Evolutionary conservation across 176 grass and related monocot genomes (phyloP).

Genomic region (Musa itinerans): DNA sequence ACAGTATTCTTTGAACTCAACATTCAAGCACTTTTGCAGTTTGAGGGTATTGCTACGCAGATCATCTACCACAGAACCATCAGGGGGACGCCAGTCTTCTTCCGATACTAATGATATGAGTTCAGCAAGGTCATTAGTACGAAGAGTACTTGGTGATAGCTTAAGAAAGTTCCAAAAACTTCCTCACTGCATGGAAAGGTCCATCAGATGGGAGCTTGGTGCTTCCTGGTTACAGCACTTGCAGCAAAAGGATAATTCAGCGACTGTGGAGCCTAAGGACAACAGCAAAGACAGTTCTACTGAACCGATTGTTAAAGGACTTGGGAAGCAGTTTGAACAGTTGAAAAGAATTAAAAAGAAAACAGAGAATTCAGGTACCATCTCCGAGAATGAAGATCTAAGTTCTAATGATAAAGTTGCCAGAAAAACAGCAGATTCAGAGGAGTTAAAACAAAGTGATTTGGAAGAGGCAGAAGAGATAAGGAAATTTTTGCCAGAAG

Average conservation of each 20-base stretch:
- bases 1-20: not conserved
- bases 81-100: conserved; percentile 28
- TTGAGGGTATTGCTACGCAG: conserved; percentile 59
- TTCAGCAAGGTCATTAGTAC: conserved; percentile 47
- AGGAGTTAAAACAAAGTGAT: conserved; percentile 25
- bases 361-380: conserved; percentile 26
- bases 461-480: conserved; percentile 32
- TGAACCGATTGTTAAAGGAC: conserved; percentile 73
- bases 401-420: conserved; percentile 13
- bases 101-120: conserved; percentile 26
- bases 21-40: conserved; percentile 32
- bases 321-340: conserved; percentile 81
- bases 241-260: conserved; percentile 66
- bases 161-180: conserved; percentile 50
- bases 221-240: conserved; percentile 75
- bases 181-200: conserved; percentile 27
- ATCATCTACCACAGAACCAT: conserved; percentile 27
- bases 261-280: conserved; percentile 26
- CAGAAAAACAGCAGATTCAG: conserved; percentile 30
- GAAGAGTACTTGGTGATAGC: conserved; percentile 52
- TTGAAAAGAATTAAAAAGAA: conserved; percentile 87
- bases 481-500: conserved; percentile 49
- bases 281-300: conserved; percentile 28
- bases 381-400: conserved; percentile 52
- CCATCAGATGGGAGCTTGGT: conserved; percentile 95